Conservation (phyloP, 2,329 filamentous ascomycete genomes). For the Triangularia verruculosa region DNA sequence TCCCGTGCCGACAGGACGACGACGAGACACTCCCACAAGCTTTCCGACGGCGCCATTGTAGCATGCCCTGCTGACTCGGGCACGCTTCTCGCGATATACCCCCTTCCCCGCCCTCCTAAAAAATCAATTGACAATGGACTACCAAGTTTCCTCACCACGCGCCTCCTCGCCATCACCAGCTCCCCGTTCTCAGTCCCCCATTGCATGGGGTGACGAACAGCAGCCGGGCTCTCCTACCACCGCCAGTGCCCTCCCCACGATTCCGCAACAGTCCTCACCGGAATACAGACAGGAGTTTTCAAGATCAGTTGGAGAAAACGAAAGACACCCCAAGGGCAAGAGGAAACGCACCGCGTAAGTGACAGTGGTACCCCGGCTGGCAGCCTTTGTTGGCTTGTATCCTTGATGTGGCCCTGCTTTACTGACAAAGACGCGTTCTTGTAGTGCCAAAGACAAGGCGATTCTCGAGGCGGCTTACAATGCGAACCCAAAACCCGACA, state of each 20-base stretch:
- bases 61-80: slow-evolving; percentile 10
- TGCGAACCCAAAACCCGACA: slow-evolving; percentile 86
- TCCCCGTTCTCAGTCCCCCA: slow-evolving; percentile 9
- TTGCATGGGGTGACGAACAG: neutral
- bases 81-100: neutral
- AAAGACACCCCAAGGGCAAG: slow-evolving; percentile 56
- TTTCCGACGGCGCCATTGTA: slow-evolving; percentile 1
- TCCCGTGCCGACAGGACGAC: neutral
- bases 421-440: slow-evolving; percentile 25
- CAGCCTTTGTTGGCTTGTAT: slow-evolving; percentile 1
- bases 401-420: slow-evolving; percentile 8
- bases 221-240: slow-evolving; percentile 17
- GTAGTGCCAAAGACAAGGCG: slow-evolving; percentile 81
- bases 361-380: slow-evolving; percentile 10
- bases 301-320: slow-evolving; percentile 16
- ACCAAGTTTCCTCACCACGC: slow-evolving; percentile 14
- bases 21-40: neutral
- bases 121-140: slow-evolving; percentile 17
- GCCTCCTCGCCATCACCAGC: slow-evolving; percentile 12
- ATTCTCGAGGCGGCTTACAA: slow-evolving; percentile 84
- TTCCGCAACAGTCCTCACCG: slow-evolving; percentile 6
- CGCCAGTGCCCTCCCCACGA: slow-evolving; percentile 11
- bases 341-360: slow-evolving; percentile 63
- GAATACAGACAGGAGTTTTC: slow-evolving; percentile 1
- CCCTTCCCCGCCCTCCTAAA: neutral